Conservation (phyloP, 805 yeast genomes). For the Pichia membranifaciens region DNA sequence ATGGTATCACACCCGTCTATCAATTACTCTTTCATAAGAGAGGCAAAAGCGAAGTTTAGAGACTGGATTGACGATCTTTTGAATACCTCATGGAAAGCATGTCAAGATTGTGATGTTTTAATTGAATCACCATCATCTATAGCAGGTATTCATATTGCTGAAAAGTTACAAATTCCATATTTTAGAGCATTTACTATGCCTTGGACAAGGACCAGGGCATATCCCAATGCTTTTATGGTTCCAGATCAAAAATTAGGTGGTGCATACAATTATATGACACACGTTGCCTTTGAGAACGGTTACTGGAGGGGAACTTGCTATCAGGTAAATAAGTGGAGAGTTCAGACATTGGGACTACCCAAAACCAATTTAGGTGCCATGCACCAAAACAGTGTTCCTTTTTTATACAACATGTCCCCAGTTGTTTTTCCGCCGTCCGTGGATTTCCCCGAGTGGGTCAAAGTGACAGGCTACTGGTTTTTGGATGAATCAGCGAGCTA, state of each 20-base stretch:
- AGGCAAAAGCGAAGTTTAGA: conserved; percentile 73
- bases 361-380: conserved; percentile 64
- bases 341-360: conserved; percentile 53
- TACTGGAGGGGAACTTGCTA: conserved; percentile 90
- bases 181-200: conserved; percentile 98
- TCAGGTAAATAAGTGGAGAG: conserved; percentile 87
- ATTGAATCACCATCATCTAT: conserved; percentile 96
- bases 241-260: conserved; percentile 94
- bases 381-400: conserved; percentile 79
- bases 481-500: conserved; percentile 48
- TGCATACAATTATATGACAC: conserved; percentile 85
- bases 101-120: conserved; percentile 73
- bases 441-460: conserved; percentile 94
- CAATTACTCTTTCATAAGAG: conserved; percentile 75
- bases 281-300: conserved; percentile 85
- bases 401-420: conserved; percentile 84
- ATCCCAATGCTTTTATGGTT: conserved; percentile 93
- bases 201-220: conserved; percentile 93
- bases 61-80: conserved; percentile 79
- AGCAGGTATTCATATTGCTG: conserved; percentile 95
- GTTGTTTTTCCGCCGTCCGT: conserved; percentile 86
- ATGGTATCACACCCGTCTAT: conserved; percentile 90
- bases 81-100: conserved; percentile 75
- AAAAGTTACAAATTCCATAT: conserved; percentile 82
- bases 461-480: conserved; percentile 94